A percentile compares a stretch with the other conserved stretches of the same genome.
phyloP scores from a whole-genome alignment of 2,329 filamentous ascomycete species.

The Fusarium sp. region DNA sequence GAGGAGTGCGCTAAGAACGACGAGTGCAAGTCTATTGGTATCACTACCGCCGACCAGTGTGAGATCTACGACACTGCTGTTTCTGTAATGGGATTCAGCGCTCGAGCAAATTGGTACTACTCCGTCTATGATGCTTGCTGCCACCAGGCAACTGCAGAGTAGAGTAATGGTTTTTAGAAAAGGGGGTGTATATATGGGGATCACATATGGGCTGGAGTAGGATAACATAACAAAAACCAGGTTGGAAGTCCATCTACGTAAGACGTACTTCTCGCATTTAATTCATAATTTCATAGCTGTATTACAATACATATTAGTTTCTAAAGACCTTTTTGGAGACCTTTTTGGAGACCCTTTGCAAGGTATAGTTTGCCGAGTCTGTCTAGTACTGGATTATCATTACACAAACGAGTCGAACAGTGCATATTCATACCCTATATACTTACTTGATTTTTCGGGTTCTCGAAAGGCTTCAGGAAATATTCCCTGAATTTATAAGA shows the following conservation, averaged over 20 bases:
- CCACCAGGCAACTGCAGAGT: conserved; percentile 12
- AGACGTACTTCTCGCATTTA: not conserved
- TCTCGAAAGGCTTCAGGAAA: no score
- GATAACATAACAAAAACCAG: not conserved
- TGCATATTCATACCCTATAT: no score
- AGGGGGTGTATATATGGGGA: not conserved
- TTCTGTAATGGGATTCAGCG: conserved; percentile 13
- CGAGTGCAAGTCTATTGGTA: conserved; percentile 27
- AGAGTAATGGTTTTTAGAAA: not conserved
- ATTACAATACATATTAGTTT: conserved; percentile 2
- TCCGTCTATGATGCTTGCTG: conserved; percentile 33
- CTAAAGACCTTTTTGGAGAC: not conserved
- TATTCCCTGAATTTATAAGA: no score
- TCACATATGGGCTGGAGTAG: conserved; percentile 5
- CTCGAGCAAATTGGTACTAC: conserved; percentile 6
- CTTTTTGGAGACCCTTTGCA: no score
- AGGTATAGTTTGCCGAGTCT: no score
- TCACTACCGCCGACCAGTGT: conserved; percentile 23
- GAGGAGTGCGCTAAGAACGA: conserved; percentile 6
- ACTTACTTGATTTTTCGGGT: no score
- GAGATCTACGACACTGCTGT: conserved; percentile 30
- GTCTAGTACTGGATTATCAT: no score
- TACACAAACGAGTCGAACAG: no score
- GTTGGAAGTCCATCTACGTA: not conserved
- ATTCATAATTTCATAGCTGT: conserved; percentile 26